Evolutionary conservation across 2,329 filamentous ascomycete genomes (phyloP).

Genomic region (Alternaria novae-zelandiae): DNA sequence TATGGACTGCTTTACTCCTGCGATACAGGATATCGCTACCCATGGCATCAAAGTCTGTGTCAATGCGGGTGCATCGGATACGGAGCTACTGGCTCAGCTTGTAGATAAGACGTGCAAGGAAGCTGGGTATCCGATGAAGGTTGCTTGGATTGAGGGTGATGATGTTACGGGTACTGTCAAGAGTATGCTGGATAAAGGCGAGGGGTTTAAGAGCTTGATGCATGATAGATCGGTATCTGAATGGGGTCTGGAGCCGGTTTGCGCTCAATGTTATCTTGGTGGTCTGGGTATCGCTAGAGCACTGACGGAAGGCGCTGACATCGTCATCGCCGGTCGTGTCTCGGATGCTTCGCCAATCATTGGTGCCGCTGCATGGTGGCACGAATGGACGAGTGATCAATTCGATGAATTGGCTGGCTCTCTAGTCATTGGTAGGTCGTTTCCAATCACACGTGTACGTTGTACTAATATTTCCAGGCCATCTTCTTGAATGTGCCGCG

Average conservation of each 20-base stretch:
- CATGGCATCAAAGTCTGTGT: slow-evolving; percentile 40
- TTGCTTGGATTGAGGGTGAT: slow-evolving; percentile 54
- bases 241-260: slow-evolving; percentile 40
- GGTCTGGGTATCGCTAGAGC: slow-evolving; percentile 32
- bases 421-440: slow-evolving; percentile 31
- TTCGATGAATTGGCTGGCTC: slow-evolving; percentile 41
- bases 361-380: slow-evolving; percentile 59
- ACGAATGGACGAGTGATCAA: slow-evolving; percentile 55
- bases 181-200: slow-evolving; percentile 48
- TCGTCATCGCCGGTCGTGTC: slow-evolving; percentile 41
- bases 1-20: slow-evolving; percentile 55
- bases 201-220: slow-evolving; percentile 45
- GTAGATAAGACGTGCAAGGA: slow-evolving; percentile 36
- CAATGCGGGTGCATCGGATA: slow-evolving; percentile 42
- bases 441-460: rapidly evolving
- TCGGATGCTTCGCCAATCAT: slow-evolving; percentile 51
- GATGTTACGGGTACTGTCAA: slow-evolving; percentile 46
- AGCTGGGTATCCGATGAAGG: slow-evolving; percentile 33
- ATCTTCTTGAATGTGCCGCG: slow-evolving; percentile 50
- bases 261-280: slow-evolving; percentile 22
- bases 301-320: slow-evolving; percentile 34
- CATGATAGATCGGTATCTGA: slow-evolving; percentile 48
- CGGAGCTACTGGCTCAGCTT: slow-evolving; percentile 32
- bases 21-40: slow-evolving; percentile 38
- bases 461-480: slow-evolving; percentile 50